phyloP scores from a whole-genome alignment of 805 yeast genomes.

The Suhomyces sp. region DNA sequence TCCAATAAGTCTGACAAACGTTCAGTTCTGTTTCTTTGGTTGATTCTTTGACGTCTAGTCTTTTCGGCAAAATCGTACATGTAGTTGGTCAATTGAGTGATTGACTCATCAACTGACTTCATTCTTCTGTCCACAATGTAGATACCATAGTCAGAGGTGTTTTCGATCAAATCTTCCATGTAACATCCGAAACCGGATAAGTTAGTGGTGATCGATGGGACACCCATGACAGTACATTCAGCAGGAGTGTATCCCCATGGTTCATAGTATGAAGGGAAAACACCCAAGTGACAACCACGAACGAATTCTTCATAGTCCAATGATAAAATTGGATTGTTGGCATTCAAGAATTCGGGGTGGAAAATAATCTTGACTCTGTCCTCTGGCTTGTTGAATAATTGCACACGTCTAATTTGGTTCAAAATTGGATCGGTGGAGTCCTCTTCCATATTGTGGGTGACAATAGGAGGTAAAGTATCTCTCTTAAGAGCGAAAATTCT shows the following conservation, averaged over 20 bases:
- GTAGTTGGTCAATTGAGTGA: slow-evolving; percentile 82
- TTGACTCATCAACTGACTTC: slow-evolving; percentile 90
- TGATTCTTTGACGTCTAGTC: slow-evolving; percentile 94
- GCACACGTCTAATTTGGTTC: slow-evolving; percentile 87
- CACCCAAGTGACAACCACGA: slow-evolving; percentile 96
- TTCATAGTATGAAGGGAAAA: slow-evolving; percentile 96
- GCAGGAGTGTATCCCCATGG: slow-evolving; percentile 99
- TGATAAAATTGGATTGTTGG: slow-evolving; percentile 90
- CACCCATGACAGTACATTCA: slow-evolving; percentile 99
- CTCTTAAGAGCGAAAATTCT: slow-evolving; percentile 91
- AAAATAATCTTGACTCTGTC: slow-evolving; percentile 94
- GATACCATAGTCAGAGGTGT: slow-evolving; percentile 92
- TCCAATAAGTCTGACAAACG: slow-evolving; percentile 88
- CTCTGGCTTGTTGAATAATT: slow-evolving; percentile 81
- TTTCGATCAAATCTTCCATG: slow-evolving; percentile 96
- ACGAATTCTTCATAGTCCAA: slow-evolving; percentile 97
- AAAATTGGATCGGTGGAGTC: slow-evolving; percentile 89
- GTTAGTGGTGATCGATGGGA: slow-evolving; percentile 95
- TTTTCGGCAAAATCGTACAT: slow-evolving; percentile 88
- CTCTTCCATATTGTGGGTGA: slow-evolving; percentile 94
- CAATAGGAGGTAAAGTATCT: slow-evolving; percentile 88
- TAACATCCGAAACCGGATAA: slow-evolving; percentile 97
- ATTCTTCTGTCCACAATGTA: slow-evolving; percentile 93
- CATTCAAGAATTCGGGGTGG: slow-evolving; percentile 96
- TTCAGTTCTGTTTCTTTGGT: slow-evolving; percentile 96